Evolutionary conservation across 1,284 basidiomycete genomes (phyloP).

Genomic region (Fomitopsis pinicola): DNA sequence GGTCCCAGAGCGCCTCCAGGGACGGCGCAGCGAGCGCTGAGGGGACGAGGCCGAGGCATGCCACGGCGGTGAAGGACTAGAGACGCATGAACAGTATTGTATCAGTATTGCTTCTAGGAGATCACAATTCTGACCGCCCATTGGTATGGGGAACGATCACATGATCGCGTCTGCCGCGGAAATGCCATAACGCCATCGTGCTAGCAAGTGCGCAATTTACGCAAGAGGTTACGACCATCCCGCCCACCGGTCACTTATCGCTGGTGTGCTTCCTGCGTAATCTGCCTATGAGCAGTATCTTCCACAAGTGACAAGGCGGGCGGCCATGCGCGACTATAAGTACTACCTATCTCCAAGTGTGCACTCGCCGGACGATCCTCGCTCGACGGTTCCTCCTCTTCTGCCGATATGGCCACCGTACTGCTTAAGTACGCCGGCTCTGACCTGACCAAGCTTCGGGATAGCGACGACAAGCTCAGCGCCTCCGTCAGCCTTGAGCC

Average conservation of each 20-base stretch:
- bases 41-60: constrained; percentile 79
- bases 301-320: not conserved
- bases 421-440: not conserved
- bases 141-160: constrained; percentile 2
- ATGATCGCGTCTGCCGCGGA: constrained; percentile 8
- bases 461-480: constrained; percentile 11
- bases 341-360: not conserved
- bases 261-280: constrained; percentile 3
- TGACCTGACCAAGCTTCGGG: not conserved
- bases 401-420: constrained; percentile 3
- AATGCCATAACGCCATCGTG: constrained; percentile 24
- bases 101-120: constrained; percentile 11
- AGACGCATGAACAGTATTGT: constrained; percentile 20
- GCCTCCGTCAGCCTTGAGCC: constrained; percentile 16
- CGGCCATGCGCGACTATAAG: not conserved
- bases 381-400: not conserved
- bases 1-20: constrained; percentile 85
- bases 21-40: constrained; percentile 75
- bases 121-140: constrained; percentile 3
- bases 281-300: constrained; percentile 3
- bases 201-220: constrained; percentile 23
- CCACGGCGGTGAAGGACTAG: constrained; percentile 48
- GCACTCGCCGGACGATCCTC: not conserved
- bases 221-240: constrained; percentile 15
- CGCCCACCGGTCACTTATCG: not conserved